These are phyloP conservation scores for Puccinia horiana DNA, from an alignment of 1,284 basidiomycete genomes.

Conservation along the genomic window DNA sequence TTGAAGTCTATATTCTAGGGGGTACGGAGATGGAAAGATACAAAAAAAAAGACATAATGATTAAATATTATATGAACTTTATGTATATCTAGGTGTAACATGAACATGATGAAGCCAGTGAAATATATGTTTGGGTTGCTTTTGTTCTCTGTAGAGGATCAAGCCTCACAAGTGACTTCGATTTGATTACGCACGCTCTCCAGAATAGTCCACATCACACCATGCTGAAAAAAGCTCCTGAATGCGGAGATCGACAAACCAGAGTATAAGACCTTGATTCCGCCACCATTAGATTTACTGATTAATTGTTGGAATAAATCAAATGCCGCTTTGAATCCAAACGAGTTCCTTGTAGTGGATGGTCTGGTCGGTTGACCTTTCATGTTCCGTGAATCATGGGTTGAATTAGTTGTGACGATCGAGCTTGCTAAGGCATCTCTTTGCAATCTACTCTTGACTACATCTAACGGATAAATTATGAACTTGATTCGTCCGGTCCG, in stretches of 20 bases:
- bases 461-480: constrained; percentile 48
- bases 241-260: constrained; percentile 47
- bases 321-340: constrained; percentile 37
- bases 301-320: constrained; percentile 34
- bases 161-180: constrained; percentile 4
- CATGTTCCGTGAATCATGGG: constrained; percentile 3
- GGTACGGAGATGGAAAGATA: background rate
- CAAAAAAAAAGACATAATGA: background rate
- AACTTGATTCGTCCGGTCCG: constrained; percentile 3
- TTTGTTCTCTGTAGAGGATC: background rate
- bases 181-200: constrained; percentile 39
- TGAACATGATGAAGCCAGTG: background rate
- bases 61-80: background rate
- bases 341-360: background rate
- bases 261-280: constrained; percentile 37
- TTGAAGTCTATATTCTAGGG: background rate
- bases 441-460: constrained; percentile 46
- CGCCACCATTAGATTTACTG: constrained; percentile 34
- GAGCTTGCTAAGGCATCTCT: constrained; percentile 42
- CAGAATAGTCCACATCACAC: constrained; percentile 49
- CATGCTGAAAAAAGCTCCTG: constrained; percentile 49
- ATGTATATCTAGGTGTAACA: background rate
- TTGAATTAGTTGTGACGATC: background rate
- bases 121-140: background rate
- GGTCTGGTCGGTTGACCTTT: background rate